These are phyloP conservation scores for Phalaenopsis equestris DNA, from an alignment of 106 monocot genomes.

Conservation along the genomic window DNA sequence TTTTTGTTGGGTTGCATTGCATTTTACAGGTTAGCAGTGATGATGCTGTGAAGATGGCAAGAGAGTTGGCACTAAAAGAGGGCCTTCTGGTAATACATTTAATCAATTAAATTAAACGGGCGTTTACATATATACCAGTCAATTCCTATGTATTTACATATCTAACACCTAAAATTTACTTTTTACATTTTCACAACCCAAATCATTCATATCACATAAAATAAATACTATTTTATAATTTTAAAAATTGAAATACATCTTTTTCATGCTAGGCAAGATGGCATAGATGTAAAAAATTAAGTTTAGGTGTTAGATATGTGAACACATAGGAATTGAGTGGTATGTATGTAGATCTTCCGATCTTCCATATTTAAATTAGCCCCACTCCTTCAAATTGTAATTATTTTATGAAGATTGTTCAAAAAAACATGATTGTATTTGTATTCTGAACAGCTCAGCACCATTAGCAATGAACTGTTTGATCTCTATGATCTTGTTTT, in stretches of 20 bases:
- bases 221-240: too few species aligned
- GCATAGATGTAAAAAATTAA: too few species aligned
- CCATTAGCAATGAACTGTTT: background rate
- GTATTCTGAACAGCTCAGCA: background rate
- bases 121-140: too few species aligned
- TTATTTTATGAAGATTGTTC: background rate
- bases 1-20: background rate
- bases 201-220: too few species aligned
- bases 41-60: slow-evolving; percentile 98
- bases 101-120: background rate
- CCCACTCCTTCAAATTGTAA: background rate
- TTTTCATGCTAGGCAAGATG: too few species aligned
- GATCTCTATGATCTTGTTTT: background rate
- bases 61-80: slow-evolving; percentile 83
- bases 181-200: too few species aligned
- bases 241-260: too few species aligned
- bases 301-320: too few species aligned
- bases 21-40: slow-evolving; percentile 69
- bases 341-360: too few species aligned
- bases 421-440: background rate
- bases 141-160: too few species aligned
- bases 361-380: background rate
- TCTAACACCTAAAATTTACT: too few species aligned
- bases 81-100: slow-evolving; percentile 67
- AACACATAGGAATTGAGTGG: too few species aligned